Evolutionary conservation across 331 rosid genomes (phyloP).

Genomic region (Rosa hybrid): DNA sequence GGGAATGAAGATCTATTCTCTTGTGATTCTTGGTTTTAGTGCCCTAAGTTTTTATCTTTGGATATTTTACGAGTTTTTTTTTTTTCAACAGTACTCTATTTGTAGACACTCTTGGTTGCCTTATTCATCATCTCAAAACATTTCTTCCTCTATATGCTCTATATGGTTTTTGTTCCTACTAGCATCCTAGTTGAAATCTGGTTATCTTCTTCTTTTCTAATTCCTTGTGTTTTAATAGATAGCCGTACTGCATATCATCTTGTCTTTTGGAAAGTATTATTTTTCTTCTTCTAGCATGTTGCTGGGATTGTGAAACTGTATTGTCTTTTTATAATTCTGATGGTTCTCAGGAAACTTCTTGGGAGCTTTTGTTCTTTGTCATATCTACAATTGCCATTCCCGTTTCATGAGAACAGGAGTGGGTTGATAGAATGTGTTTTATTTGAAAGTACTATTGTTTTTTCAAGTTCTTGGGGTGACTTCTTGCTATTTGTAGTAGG

Average conservation of each 20-base stretch:
- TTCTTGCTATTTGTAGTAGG: neutral
- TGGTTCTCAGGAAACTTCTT: neutral
- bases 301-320: neutral
- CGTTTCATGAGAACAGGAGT: neutral
- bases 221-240: neutral
- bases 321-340: neutral
- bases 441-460: neutral
- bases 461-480: neutral
- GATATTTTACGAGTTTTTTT: neutral
- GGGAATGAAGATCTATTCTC: neutral
- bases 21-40: neutral
- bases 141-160: neutral
- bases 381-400: neutral
- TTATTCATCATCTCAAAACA: neutral
- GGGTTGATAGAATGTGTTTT: neutral
- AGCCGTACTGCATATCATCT: neutral
- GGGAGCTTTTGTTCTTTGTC: neutral
- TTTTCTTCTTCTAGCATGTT: neutral
- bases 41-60: neutral
- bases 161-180: neutral
- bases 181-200: neutral
- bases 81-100: no score
- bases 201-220: neutral
- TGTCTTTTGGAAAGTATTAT: neutral
- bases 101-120: neutral